Base-by-base conservation (phyloP, 148 eudicot genomes). In the Oxyria digyna region DNA sequence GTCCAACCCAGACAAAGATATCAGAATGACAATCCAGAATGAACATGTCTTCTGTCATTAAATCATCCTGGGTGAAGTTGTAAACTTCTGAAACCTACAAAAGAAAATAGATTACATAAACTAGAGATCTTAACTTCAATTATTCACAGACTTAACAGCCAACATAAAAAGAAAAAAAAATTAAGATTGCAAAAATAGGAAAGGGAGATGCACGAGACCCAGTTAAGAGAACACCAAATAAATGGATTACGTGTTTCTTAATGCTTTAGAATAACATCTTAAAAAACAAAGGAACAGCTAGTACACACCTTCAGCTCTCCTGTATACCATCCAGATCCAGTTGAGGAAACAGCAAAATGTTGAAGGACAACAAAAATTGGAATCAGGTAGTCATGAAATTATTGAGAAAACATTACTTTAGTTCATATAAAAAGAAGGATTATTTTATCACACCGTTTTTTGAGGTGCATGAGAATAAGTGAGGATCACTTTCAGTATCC, bases 1-100 rank as follows among this genome's bases (percentile, higher is more conserved):
- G 93, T 69, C 99, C 99, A 48, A 95, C 92, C 99, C 99, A 95
- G 40, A 95, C 87, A 78, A 82, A 95, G 40, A 95, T 75, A 73
- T 88, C 97, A 21, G 93, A 81, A 70, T 84, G 96, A 77, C 89
- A 84, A 76, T 95, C 93, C 77, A 95, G 88, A 75, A 95, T 81
- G 71, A 83, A 90, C 48, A 95, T 71, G 78, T 95, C 99, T 77
- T 95, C 99, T 49, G 99, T 95, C 89, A 90, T 87, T 71, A 95
- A 81, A 85, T 94, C 97, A 32, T 95, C 97, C 81, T 95, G 99
- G 73, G 79, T 76, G 83, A 87, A 95, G 73, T 88, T 95, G 75
- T 82, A 75, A 68, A 94, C 82, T 78, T 95, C 99, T 10, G 75
- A 73, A 77, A 95, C 93, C 99, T 95, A 84, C 76, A 78, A 75